These are phyloP conservation scores for Xylaria sp. DNA, from an alignment of 2,329 filamentous ascomycete species.

Conservation along the genomic window DNA sequence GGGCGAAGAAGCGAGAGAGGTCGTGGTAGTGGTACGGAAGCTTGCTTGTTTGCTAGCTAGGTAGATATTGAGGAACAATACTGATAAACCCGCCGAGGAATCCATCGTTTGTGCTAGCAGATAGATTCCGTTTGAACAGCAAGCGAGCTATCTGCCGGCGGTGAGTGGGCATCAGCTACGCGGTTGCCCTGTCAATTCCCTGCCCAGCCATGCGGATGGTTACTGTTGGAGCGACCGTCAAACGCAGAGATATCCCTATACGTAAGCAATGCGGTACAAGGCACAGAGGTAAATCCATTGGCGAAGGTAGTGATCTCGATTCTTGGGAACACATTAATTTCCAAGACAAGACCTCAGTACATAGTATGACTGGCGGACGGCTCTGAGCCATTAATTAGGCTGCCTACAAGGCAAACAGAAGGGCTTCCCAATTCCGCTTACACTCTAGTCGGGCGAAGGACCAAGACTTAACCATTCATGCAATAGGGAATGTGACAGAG, in stretches of 20 bases:
- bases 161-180: conserved; percentile 22
- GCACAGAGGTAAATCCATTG: neutral
- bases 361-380: neutral
- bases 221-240: conserved; percentile 31
- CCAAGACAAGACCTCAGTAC: conserved; percentile 16
- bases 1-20: conserved; percentile 9
- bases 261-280: conserved; percentile 12
- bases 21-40: neutral
- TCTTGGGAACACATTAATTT: conserved; percentile 6
- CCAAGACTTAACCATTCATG: conserved; percentile 25
- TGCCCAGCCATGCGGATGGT: conserved; percentile 32
- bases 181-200: conserved; percentile 31
- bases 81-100: neutral
- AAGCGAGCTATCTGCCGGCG: conserved; percentile 25
- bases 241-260: conserved; percentile 17
- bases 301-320: neutral
- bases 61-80: neutral
- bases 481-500: conserved; percentile 37
- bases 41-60: neutral
- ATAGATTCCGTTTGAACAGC: neutral
- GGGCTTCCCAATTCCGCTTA: conserved; percentile 15
- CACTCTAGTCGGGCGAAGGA: conserved; percentile 30
- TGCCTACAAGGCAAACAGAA: conserved; percentile 18
- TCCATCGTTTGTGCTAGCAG: neutral
- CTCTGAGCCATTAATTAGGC: conserved; percentile 26